A percentile compares a stretch with the other conserved stretches of the same genome.
Conservation (phyloP, 495 filamentous ascomycete species). For the Apiosordaria backusii region DNA sequence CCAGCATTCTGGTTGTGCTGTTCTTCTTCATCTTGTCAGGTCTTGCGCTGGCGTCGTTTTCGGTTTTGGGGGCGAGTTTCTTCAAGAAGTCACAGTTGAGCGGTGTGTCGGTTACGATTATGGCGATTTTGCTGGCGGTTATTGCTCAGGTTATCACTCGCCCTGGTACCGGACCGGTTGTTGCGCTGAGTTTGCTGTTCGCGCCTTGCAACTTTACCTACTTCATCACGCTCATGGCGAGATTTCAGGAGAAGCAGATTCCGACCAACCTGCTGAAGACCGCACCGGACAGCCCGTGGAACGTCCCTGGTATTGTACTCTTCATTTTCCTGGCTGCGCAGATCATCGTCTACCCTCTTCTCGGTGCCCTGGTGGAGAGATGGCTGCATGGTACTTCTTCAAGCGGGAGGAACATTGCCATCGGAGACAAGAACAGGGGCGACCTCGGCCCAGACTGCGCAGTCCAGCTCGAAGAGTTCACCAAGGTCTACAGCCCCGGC, state of each 20-base stretch:
- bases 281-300: slow-evolving; percentile 60
- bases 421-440: slow-evolving; percentile 29
- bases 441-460: slow-evolving; percentile 44
- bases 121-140: slow-evolving; percentile 64
- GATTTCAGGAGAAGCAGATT: slow-evolving; percentile 56
- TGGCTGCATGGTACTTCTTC: slow-evolving; percentile 69
- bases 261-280: slow-evolving; percentile 53
- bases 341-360: slow-evolving; percentile 64
- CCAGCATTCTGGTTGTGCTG: slow-evolving; percentile 57
- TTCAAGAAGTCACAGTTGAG: slow-evolving; percentile 75
- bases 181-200: slow-evolving; percentile 65
- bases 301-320: slow-evolving; percentile 60
- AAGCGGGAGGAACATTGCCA: slow-evolving; percentile 53
- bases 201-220: slow-evolving; percentile 74
- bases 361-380: slow-evolving; percentile 71
- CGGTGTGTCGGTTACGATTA: slow-evolving; percentile 63
- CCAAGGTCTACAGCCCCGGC: slow-evolving; percentile 68
- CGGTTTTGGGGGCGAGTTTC: slow-evolving; percentile 66
- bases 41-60: slow-evolving; percentile 61
- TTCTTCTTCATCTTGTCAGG: slow-evolving; percentile 62
- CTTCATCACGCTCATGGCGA: slow-evolving; percentile 64
- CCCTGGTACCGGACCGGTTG: slow-evolving; percentile 55
- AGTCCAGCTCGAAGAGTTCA: slow-evolving; percentile 63
- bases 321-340: slow-evolving; percentile 70
- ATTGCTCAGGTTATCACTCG: slow-evolving; percentile 61